Conservation (phyloP, 805 yeast species). For the Wickerhamomyces mucosus region DNA sequence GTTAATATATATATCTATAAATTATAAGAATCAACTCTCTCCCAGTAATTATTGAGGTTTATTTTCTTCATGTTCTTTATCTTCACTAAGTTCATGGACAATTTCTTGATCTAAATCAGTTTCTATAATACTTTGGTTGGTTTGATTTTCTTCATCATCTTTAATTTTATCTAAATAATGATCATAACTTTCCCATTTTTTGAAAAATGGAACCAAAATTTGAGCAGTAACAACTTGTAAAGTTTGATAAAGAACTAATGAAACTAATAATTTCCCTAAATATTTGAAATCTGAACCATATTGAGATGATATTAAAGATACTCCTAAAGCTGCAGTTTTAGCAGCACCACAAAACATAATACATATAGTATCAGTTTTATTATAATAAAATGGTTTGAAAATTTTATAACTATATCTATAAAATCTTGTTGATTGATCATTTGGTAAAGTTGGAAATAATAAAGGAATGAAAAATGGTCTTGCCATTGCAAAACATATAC, state of each 20-base stretch:
- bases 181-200: constrained; percentile 44
- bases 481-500: constrained; percentile 46
- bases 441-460: constrained; percentile 39
- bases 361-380: constrained; percentile 62
- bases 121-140: too few species aligned
- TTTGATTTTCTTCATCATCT: constrained; percentile 13
- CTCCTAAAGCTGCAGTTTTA: constrained; percentile 88
- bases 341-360: constrained; percentile 88
- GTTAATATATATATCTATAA: too few species aligned
- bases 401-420: constrained; percentile 33
- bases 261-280: constrained; percentile 67
- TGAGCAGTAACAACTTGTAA: constrained; percentile 83
- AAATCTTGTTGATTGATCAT: constrained; percentile 28
- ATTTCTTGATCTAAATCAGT: too few species aligned
- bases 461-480: constrained; percentile 46
- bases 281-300: constrained; percentile 55
- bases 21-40: too few species aligned
- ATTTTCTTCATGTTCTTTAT: too few species aligned
- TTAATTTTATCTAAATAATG: constrained; percentile 10
- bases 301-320: constrained; percentile 70
- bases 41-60: too few species aligned
- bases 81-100: too few species aligned
- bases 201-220: constrained; percentile 54
- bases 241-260: constrained; percentile 78
- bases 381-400: constrained; percentile 58